Evolutionary conservation across 257 asterid species (phyloP).

Genomic region (Fraxinus anomala): DNA sequence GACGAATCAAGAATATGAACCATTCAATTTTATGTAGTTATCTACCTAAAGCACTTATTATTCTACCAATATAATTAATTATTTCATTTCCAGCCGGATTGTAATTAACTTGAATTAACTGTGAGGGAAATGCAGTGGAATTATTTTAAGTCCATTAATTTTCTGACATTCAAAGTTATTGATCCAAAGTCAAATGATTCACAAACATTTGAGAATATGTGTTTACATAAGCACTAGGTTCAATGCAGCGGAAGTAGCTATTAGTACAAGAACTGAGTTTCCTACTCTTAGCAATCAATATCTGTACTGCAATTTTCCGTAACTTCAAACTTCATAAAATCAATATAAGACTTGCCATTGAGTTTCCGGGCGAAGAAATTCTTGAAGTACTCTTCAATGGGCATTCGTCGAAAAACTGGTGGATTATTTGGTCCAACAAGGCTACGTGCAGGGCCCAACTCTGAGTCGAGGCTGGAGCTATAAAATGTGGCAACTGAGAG

Average conservation of each 20-base stretch:
- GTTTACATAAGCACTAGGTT: no score
- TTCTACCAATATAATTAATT: no score
- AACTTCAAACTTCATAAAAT: slow-evolving; percentile 42
- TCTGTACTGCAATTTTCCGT: background rate
- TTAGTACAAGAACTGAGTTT: no score
- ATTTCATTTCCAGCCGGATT: no score
- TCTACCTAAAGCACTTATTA: background rate
- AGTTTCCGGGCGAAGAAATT: slow-evolving; percentile 48
- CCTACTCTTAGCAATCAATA: background rate
- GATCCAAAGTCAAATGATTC: background rate
- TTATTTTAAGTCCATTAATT: no score
- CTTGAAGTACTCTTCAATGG: slow-evolving; percentile 38
- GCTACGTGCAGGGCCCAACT: slow-evolving; percentile 55
- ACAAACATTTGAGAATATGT: no score
- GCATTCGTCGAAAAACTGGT: slow-evolving; percentile 37
- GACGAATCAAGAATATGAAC: background rate
- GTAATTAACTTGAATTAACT: background rate
- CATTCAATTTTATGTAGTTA: background rate
- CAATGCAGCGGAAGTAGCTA: no score
- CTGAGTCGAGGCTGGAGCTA: slow-evolving; percentile 40
- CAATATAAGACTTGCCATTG: slow-evolving; percentile 46
- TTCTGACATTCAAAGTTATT: no score
- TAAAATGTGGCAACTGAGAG: slow-evolving; percentile 58
- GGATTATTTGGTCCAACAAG: slow-evolving; percentile 40
- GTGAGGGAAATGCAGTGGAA: background rate